Base-by-base conservation (phyloP, 2,329 filamentous ascomycete species). In the Diaporthe velutina region DNA sequence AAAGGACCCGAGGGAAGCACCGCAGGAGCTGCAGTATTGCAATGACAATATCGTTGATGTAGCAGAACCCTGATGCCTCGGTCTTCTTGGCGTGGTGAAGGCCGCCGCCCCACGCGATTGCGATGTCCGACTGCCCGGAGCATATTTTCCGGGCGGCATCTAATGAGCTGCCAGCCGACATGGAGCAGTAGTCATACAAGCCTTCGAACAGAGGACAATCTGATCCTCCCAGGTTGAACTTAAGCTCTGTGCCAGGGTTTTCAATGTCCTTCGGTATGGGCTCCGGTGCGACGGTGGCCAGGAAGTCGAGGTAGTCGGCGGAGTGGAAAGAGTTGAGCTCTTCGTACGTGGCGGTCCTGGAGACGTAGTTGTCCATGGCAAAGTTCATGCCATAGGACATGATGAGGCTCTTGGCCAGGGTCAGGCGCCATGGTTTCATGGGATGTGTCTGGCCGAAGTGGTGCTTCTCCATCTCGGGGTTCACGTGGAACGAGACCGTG, bases 351-450 rank as follows among this genome's bases (percentile, higher is more conserved):
- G 97, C 97, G 17, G 93, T 90, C 35, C 96, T 91, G 33, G 96
- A 91, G 70, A 95, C 90, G 84, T 97, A 98, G 78, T 96, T 93
- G 84, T 98, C 95, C 97, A 99, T 98, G 77, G 95, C 95, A 80
- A 96, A 94, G 80, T 97, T 95, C 90, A 99, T 95, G 78, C 97
- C 97, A 83, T 98, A 98, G 1, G 95, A 94, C 82, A 97, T 93
- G 77, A 99, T 95, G 61, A 99, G 90, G 80, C 97, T 95, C 83
- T 99, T 98, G 73, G 97, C 97, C 73, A 99, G 89, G 22, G 96
- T 98, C 77, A 99, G 87, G 48, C 97, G 94, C 96, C 97, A 98
- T 75, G 97, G 97, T 84, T 99, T 99, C 97, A 99, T 99, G 28
- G 97, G 97, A 86, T 99, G 97, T 13, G 95, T 96, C 85, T 95